Evolutionary conservation across 306 rosid species (phyloP).

Genomic region (Betula pendula): DNA sequence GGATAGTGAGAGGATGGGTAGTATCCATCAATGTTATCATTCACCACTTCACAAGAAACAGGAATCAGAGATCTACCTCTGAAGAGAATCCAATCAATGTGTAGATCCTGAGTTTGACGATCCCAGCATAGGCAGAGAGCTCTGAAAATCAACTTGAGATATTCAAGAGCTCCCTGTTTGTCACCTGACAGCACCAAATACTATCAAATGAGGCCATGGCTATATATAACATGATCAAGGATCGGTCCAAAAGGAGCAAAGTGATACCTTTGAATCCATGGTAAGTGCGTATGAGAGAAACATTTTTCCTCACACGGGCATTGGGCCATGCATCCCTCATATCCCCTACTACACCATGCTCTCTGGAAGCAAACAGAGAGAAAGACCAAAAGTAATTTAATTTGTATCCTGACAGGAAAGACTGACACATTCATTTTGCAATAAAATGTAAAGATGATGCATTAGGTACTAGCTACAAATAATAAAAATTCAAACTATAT

Average conservation of each 20-base stretch:
- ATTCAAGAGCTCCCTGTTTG: slow-evolving; percentile 96
- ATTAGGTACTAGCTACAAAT: neutral
- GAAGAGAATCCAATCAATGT: slow-evolving; percentile 95
- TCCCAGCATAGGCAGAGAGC: slow-evolving; percentile 99
- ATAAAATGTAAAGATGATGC: neutral
- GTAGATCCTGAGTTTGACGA: slow-evolving; percentile 98
- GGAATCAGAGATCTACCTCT: slow-evolving; percentile 95
- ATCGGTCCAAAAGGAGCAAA: slow-evolving; percentile 15
- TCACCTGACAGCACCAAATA: slow-evolving; percentile 53
- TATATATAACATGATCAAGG: slow-evolving; percentile 6
- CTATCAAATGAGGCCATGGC: slow-evolving; percentile 14
- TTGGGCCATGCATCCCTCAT: slow-evolving; percentile 98
- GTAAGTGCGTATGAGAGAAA: slow-evolving; percentile 79
- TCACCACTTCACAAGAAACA: slow-evolving; percentile 88
- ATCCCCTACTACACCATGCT: slow-evolving; percentile 96
- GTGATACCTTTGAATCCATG: slow-evolving; percentile 92
- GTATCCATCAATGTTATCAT: slow-evolving; percentile 72
- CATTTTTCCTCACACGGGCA: slow-evolving; percentile 86
- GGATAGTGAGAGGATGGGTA: slow-evolving; percentile 97
- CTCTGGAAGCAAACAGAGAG: slow-evolving; percentile 53
- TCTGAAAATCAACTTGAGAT: slow-evolving; percentile 78
- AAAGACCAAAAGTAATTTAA: slow-evolving; percentile 19
- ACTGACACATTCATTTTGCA: neutral
- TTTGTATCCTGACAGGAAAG: neutral
- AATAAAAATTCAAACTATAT: neutral